Conservation (phyloP, 2,329 filamentous ascomycete species). For the Coniella lustricola region DNA sequence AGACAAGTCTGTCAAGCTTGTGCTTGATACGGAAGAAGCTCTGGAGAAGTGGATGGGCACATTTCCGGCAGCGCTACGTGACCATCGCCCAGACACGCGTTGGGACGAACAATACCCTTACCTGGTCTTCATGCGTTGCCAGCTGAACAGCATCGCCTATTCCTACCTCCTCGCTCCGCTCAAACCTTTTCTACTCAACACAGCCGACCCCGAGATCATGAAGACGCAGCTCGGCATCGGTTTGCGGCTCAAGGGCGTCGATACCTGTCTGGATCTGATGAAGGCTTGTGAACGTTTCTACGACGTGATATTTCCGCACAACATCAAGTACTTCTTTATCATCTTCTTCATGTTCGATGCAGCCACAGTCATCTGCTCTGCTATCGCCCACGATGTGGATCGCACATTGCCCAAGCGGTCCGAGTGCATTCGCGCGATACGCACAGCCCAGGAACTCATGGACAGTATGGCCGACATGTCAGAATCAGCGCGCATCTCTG, state of each 20-base stretch:
- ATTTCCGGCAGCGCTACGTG: constrained; percentile 20
- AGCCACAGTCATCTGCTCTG: constrained; percentile 23
- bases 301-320: constrained; percentile 18
- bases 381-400: constrained; percentile 22
- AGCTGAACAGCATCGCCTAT: constrained; percentile 24
- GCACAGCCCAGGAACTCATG: constrained; percentile 12
- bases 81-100: constrained; percentile 20
- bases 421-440: constrained; percentile 7
- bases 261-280: constrained; percentile 20
- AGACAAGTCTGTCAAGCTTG: constrained; percentile 5
- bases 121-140: constrained; percentile 24
- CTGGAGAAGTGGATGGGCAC: constrained; percentile 19
- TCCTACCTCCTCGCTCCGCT: constrained; percentile 21
- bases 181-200: constrained; percentile 20
- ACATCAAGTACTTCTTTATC: constrained; percentile 24
- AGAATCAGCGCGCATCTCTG: constrained; percentile 12
- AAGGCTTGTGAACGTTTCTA: constrained; percentile 18
- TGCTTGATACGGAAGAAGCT: constrained; percentile 18
- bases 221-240: constrained; percentile 16
- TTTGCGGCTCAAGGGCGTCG: constrained; percentile 21
- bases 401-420: constrained; percentile 22
- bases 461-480: constrained; percentile 9
- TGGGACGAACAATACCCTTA: constrained; percentile 23
- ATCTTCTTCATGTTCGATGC: constrained; percentile 27
- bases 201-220: constrained; percentile 17